These are phyloP conservation scores for Ailanthus altissimus DNA, from an alignment of 345 rosid species.

Conservation along the genomic window DNA sequence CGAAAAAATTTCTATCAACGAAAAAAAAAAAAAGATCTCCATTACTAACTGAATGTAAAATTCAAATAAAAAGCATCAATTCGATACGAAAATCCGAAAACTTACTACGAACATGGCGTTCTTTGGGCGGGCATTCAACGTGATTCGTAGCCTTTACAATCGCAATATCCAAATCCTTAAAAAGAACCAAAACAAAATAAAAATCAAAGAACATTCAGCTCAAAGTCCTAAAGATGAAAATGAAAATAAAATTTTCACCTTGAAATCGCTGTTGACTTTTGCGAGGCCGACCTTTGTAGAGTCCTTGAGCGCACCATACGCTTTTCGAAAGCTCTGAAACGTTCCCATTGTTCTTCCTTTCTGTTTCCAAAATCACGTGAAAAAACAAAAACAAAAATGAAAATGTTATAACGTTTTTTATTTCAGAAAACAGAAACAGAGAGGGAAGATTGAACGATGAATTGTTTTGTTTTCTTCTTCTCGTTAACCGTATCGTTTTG, in stretches of 20 bases:
- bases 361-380: background rate
- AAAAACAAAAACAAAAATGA: background rate
- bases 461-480: constrained; percentile 17
- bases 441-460: background rate
- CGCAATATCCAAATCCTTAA: constrained; percentile 89
- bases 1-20: constrained; percentile 65
- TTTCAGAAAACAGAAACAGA: constrained; percentile 15
- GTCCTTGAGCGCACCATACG: constrained; percentile 96
- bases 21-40: background rate
- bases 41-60: background rate
- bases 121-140: constrained; percentile 92
- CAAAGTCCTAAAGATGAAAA: background rate
- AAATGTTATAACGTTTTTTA: background rate
- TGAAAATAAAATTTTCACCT: constrained; percentile 42
- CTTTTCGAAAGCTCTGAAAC: constrained; percentile 81
- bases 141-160: constrained; percentile 97
- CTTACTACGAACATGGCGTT: constrained; percentile 95
- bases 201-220: background rate
- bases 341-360: constrained; percentile 53
- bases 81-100: background rate
- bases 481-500: background rate
- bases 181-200: background rate
- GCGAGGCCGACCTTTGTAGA: constrained; percentile 97
- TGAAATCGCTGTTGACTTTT: constrained; percentile 95
- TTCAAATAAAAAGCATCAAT: background rate